phyloP scores from a whole-genome alignment of 2,329 filamentous ascomycete species.

The Apiospora saccharicola region DNA sequence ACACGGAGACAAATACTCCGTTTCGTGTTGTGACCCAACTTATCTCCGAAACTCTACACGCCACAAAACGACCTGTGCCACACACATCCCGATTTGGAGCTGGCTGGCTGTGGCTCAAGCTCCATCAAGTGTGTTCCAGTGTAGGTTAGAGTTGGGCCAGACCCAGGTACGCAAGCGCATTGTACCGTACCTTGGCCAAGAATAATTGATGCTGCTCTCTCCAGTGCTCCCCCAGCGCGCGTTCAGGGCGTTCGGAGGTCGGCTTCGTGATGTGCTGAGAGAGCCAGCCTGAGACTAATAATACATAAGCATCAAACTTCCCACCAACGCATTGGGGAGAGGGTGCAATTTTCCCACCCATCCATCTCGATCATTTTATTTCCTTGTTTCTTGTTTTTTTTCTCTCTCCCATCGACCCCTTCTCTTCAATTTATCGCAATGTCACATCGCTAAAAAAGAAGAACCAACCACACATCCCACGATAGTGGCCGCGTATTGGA shows the following conservation, averaged over 20 bases:
- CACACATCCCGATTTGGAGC: background rate
- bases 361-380: constrained; percentile 20
- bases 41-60: background rate
- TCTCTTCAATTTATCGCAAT: background rate
- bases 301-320: constrained; percentile 20
- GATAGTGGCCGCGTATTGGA: background rate
- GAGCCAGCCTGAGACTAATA: constrained; percentile 20
- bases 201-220: background rate
- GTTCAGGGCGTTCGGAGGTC: constrained; percentile 2
- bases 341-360: constrained; percentile 16
- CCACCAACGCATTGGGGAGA: constrained; percentile 17
- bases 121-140: background rate
- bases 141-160: background rate
- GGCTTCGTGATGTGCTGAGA: constrained; percentile 14
- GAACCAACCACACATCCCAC: constrained; percentile 1
- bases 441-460: background rate
- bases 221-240: background rate
- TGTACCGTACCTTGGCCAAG: background rate
- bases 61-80: background rate
- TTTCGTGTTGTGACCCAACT: no score
- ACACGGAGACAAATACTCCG: no score
- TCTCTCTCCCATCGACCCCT: background rate
- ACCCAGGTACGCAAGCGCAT: background rate
- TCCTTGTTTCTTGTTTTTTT: constrained; percentile 16
- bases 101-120: constrained; percentile 9